Conservation (phyloP, 2,329 filamentous ascomycete species). For the Decorospora gaudefroyi region DNA sequence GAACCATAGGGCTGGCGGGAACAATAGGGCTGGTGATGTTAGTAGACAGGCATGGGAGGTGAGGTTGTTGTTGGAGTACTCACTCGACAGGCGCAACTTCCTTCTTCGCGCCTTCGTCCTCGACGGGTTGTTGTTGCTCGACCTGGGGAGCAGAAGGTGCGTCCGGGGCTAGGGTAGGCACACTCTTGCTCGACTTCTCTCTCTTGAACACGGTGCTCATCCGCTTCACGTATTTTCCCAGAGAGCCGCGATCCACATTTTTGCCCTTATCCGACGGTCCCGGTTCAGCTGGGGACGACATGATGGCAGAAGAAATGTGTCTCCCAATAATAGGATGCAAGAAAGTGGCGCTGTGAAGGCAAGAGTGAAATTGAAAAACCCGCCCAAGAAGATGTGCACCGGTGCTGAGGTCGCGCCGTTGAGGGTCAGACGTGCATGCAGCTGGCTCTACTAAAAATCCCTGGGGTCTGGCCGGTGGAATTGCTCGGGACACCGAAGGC, state of each 20-base stretch:
- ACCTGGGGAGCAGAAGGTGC: slow-evolving; percentile 13
- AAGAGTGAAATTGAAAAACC: slow-evolving; percentile 3
- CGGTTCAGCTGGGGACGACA: slow-evolving; percentile 33
- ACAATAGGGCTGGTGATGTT: slow-evolving; percentile 8
- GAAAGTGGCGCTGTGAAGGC: slow-evolving; percentile 3
- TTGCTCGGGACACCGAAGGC: slow-evolving; percentile 31
- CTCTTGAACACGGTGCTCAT: slow-evolving; percentile 48
- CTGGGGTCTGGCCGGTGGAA: slow-evolving; percentile 33
- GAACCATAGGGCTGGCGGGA: not conserved
- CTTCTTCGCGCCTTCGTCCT: slow-evolving; percentile 8
- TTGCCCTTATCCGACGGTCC: slow-evolving; percentile 25
- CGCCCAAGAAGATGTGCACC: slow-evolving; percentile 6
- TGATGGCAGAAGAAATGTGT: slow-evolving; percentile 12
- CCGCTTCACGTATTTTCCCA: slow-evolving; percentile 49
- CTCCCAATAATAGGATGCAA: slow-evolving; percentile 2
- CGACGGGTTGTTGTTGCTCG: slow-evolving; percentile 8
- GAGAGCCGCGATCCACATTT: slow-evolving; percentile 35
- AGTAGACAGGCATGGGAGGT: not conserved
- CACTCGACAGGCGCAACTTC: slow-evolving; percentile 13
- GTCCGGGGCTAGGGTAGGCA: slow-evolving; percentile 7
- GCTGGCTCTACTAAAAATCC: slow-evolving; percentile 23
- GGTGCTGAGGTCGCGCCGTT: slow-evolving; percentile 11
- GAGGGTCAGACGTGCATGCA: slow-evolving; percentile 34
- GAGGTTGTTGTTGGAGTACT: not conserved
- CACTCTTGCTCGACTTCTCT: slow-evolving; percentile 34